Evolutionary conservation across 257 asterid genomes (phyloP), one percentile per base, ranked within the genome.

Genomic region (Jasminum sambac): DNA sequence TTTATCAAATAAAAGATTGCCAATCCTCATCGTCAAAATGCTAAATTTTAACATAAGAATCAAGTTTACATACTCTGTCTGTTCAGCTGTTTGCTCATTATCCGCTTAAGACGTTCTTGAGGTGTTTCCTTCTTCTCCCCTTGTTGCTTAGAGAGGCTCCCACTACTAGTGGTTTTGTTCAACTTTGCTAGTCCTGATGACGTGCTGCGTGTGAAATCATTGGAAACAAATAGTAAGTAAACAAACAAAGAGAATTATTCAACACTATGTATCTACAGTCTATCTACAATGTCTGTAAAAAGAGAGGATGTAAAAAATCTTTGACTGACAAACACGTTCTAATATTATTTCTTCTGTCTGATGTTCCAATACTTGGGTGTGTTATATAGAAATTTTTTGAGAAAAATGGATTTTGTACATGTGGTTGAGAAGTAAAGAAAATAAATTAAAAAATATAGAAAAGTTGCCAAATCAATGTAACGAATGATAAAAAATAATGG

Each of bases 121-220:
- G 98, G 99, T 11, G 98, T 95, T 84, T 95, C 99, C 92, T 89
- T 94, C 88, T 91, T 89, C 85, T 89, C 98, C 77, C 88, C 99
- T 73, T 72, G 91, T 73, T 82, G 98, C 87, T 91, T 95, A 21
- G 87, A 60, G 72, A 91, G 85, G 73, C 84, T 76, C 21, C 87
- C 84, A 63, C 90, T 79, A 78, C 87, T 70, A 55, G 96, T 69
- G 74, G 90, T 78, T 82, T 91, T 91, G 83, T 80, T 84, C 82
- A 95, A 80, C 79, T 95, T 95, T 39, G 96, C 92, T 44, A 87
- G 79, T n/a, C 90, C 97, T 50, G 96, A 73, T 61, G 98, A 85
- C 14, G 96, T 80, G 89, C 98, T 95, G 98, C 82, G 69, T 78
- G 70, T 25, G 71, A 63, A 11, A 80, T 70, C 12, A 70, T 70